Base-by-base conservation (phyloP, 2,329 filamentous ascomycete species). In the Ophiosphaerella narmari region DNA sequence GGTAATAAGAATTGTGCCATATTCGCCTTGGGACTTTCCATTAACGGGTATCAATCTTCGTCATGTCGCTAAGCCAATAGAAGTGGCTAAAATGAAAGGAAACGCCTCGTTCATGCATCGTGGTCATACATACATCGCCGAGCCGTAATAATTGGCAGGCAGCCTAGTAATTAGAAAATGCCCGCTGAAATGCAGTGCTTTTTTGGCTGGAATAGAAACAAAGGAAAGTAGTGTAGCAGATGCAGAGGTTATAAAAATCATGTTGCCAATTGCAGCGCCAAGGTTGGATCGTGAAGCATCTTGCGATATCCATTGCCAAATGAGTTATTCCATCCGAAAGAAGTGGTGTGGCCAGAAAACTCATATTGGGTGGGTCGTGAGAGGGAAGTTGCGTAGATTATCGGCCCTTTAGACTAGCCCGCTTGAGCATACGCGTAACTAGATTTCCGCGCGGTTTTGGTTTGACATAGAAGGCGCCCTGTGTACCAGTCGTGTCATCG, bases 391-490 rank as follows among this genome's bases (percentile, higher is more conserved):
- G 35, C 14, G 31, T 33, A 5, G n/a, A 12, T 55, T 44, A 64
- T 40, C 65, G 54, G 38, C 57, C 61, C 43, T 68, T 71, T 37
- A 65, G 59, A 50, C 71, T 75, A 29, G 70, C 67, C 45, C 70
- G 71, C 60, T 70, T 71, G 46, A 74, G 61, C 24, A 75, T 53
- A 18, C 68, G 66, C 16, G 60, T 67, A 39, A 74, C 70, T 12
- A 75, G 64, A 40, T 66, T 69, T 32, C 63, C 66, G 24, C 65
- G 65, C 8, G 59, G 46, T 52, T 67, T 71, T 11, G 69, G 65
- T 57, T 74, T 73, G 29, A 76, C 64, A 39, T 77, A 76, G 51
- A 80, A 80, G 0, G 78, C 71, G 11, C 78, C 75, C 26, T 77
- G 72, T 16, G 73, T 65, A 37, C 78, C 74, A 4, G 73, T 74